Base-by-base conservation (phyloP, 2,329 filamentous ascomycete species). In the Colletotrichum cordylinicola region DNA sequence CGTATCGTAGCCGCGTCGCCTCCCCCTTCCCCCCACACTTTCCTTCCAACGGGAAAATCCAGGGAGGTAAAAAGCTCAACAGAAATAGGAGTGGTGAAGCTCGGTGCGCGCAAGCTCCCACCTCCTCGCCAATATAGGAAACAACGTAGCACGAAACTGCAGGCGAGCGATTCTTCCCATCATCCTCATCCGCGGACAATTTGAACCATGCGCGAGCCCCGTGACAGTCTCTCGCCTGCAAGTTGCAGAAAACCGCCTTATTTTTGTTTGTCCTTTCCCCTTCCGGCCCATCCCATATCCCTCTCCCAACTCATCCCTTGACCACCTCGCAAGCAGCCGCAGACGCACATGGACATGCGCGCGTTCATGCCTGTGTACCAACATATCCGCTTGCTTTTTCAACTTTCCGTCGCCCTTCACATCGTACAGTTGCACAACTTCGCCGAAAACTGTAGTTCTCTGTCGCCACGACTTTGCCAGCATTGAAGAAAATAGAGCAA, bases 361-460 rank as follows among this genome's bases (percentile, higher is more conserved):
- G 43, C 10, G 67, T 21, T 70, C 48, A 24, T 66, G 68, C 60
- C 58, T 68, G 73, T 69, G 69, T 72, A 37, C 68, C 68, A 72
- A 76, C 60, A 69, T 55, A 29, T 21, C 52, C n/a, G 55, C 64
- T 72, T 29, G 72, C 73, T 72, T 75, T 75, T 76, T 48, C 61
- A 27, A 31, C 56, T 16, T 67, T 21, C 39, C 58, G 29, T 62
- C 43, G 64, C 67, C 35, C 75, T 24, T 65, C 62, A 37, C 75
- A 77, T 77, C 75, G 67, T 77, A 77, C 72, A 75, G 71, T 70
- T 56, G 74, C 66, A 72, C 72, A 65, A 72, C 60, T 27, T 77
- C 75, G 61, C 64, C 52, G 31, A 24, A 35, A 69, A 65, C 58
- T 76, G 74, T 64, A 69, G 65, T 48, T 35, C 64, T 27, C 65